Percentiles rank a stretch among this genome's conserved stretches.
phyloP scores from a whole-genome alignment of 139 green algal genomes.

The Ettlia oleoabundans region DNA sequence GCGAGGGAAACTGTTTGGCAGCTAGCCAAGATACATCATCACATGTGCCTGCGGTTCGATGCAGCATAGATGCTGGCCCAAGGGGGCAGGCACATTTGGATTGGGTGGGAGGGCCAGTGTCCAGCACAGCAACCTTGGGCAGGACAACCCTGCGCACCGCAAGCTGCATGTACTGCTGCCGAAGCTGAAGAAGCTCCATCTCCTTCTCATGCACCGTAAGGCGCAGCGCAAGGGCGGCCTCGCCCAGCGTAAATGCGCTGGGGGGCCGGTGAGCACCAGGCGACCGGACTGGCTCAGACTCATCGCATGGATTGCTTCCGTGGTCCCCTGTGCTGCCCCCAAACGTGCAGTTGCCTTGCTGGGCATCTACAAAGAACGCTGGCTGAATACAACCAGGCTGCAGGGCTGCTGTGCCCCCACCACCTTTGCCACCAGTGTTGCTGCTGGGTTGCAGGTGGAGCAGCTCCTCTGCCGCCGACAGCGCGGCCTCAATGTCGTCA shows the following conservation, averaged over 20 bases:
- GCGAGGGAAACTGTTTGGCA: not conserved
- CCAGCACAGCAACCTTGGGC: too few species aligned
- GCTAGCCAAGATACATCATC: not conserved
- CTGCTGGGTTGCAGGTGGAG: not conserved
- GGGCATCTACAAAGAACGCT: too few species aligned
- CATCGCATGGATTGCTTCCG: too few species aligned
- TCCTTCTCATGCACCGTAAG: conserved; percentile 31
- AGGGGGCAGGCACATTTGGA: too few species aligned
- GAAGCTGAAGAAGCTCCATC: conserved; percentile 24
- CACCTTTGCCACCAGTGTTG: not conserved
- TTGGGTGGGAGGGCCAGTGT: too few species aligned
- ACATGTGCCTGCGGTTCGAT: not conserved
- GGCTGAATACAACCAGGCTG: too few species aligned
- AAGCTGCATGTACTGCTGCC: not conserved
- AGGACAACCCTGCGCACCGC: too few species aligned
- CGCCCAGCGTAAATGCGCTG: not conserved
- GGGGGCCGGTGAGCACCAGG: not conserved
- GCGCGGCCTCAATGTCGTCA: not conserved
- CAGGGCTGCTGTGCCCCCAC: too few species aligned
- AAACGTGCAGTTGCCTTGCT: too few species aligned
- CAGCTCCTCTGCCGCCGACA: not conserved
- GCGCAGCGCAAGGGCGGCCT: not conserved
- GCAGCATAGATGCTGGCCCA: too few species aligned
- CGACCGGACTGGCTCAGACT: not conserved
- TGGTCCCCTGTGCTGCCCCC: too few species aligned